These are phyloP conservation scores for Marchantia paleacea DNA, from an alignment of 225 moss, liverwort and hornwort species.

Conservation along the genomic window DNA sequence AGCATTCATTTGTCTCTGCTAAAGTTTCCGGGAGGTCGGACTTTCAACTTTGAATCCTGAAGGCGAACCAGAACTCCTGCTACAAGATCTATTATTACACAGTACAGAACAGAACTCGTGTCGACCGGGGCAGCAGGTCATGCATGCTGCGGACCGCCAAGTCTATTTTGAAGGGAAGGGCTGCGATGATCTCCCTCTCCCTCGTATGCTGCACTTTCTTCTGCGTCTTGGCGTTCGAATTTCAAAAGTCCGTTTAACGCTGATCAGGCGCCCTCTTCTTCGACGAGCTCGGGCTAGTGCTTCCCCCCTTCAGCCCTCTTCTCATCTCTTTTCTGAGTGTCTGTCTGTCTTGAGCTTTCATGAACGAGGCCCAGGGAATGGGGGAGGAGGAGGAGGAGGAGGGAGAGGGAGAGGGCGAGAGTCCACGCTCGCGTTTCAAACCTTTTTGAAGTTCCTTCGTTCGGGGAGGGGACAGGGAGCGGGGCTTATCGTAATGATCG, in stretches of 20 bases:
- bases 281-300: background rate
- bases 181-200: background rate
- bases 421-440: background rate
- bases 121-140: background rate
- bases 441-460: background rate
- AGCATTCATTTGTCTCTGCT: too few relatives aligned
- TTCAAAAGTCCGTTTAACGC: constrained; percentile 8
- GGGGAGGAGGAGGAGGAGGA: background rate
- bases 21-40: too few relatives aligned
- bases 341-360: background rate
- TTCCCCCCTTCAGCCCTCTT: background rate
- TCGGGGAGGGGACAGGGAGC: too few relatives aligned
- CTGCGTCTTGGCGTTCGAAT: constrained; percentile 11
- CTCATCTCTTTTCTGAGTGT: background rate
- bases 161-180: background rate
- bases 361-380: too few relatives aligned
- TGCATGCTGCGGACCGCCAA: background rate
- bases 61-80: too few relatives aligned
- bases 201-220: background rate
- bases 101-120: background rate
- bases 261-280: background rate
- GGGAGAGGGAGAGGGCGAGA: background rate
- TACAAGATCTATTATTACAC: background rate
- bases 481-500: background rate
- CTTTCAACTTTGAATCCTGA: too few relatives aligned